phyloP scores from a whole-genome alignment of 2,329 filamentous ascomycete genomes.

The Lizonia empirigonia region DNA sequence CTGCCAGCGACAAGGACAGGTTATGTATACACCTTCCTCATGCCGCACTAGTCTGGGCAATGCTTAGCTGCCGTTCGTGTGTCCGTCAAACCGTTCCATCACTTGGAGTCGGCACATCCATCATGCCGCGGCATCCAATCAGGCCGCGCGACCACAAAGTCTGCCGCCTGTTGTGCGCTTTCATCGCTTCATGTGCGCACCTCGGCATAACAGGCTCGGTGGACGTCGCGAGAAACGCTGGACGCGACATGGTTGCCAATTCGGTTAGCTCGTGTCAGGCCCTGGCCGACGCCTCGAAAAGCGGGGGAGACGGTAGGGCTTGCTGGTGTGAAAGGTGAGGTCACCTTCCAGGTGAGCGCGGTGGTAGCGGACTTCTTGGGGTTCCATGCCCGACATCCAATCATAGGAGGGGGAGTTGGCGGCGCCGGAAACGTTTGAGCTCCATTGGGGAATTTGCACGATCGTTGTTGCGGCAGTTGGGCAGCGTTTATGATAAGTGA shows the following conservation, averaged over 20 bases:
- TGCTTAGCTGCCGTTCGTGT: neutral
- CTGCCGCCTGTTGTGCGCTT: neutral
- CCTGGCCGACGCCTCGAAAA: constrained; percentile 6
- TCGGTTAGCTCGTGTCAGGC: neutral
- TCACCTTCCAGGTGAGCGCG: neutral
- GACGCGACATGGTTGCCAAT: neutral
- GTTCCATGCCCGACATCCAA: constrained; percentile 9
- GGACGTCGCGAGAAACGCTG: neutral
- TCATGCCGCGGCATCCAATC: constrained; percentile 6
- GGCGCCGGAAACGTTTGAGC: neutral
- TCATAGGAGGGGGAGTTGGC: neutral
- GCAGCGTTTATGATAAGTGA: neutral
- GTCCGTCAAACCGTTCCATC: neutral
- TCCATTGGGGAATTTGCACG: constrained; percentile 18
- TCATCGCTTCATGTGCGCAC: constrained; percentile 9
- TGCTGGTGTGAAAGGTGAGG: neutral
- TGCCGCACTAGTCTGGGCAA: constrained; percentile 10
- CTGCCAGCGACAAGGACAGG: neutral
- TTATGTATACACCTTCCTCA: constrained; percentile 8
- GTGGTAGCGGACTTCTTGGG: constrained; percentile 12
- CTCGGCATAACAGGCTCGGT: constrained; percentile 2
- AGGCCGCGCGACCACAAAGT: neutral
- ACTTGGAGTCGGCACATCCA: neutral
- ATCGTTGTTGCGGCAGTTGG: neutral
- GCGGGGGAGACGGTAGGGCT: constrained; percentile 3